Evolutionary conservation across 225 moss, liverwort and hornwort species (phyloP).

Genomic region (Rhytidiadelphus loreus): DNA sequence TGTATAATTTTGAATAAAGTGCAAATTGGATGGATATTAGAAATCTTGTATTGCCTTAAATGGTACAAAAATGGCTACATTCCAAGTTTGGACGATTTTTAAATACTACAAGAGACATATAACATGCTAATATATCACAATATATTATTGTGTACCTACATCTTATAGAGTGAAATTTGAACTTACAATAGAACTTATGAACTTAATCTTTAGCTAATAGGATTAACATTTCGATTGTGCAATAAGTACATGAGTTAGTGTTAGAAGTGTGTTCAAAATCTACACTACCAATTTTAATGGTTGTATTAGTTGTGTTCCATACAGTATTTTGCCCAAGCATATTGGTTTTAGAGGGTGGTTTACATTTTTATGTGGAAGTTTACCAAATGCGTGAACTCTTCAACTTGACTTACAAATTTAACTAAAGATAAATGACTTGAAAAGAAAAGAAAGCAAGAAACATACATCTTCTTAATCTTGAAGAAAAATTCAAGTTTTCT

Average conservation of each 20-base stretch:
- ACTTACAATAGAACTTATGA: background rate
- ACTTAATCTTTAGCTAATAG: background rate
- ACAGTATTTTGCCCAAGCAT: background rate
- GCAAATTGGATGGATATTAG: background rate
- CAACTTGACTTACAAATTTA: accelerated
- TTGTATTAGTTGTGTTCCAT: background rate
- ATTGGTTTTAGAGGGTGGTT: background rate
- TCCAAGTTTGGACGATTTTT: background rate
- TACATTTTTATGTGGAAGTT: background rate
- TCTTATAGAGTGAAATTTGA: background rate
- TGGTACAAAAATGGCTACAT: background rate
- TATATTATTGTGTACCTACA: background rate
- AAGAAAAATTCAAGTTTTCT: background rate
- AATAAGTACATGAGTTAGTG: background rate
- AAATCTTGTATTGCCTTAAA: background rate
- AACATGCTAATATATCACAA: background rate
- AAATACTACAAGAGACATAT: background rate
- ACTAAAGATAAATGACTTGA: background rate
- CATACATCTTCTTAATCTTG: accelerated
- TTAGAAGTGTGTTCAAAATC: background rate
- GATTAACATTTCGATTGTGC: background rate
- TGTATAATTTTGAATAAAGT: background rate
- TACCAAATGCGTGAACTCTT: background rate
- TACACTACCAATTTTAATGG: background rate
- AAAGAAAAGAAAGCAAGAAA: background rate